Evolutionary conservation across 768 basidiomycete genomes (phyloP), one percentile per base, ranked within the genome.

Genomic region (Suillus sp.): DNA sequence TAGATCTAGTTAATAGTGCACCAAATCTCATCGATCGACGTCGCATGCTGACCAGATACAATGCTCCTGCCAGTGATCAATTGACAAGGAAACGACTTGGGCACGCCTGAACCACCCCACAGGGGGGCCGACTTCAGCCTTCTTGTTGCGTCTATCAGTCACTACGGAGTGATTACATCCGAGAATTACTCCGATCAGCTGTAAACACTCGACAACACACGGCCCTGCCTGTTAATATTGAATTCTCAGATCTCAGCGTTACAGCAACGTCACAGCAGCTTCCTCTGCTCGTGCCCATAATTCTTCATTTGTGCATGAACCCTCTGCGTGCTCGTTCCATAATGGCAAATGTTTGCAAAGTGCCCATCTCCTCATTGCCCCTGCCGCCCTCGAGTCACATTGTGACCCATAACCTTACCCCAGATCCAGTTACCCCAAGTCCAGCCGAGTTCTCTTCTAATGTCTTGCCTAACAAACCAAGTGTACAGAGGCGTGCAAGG

Each of bases 401-500:
- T 40, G 69, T 86, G 58, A 78, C 76, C 1, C 78, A 78, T 67
- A 79, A 80, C 66, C 78, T 85, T 82, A 89, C 83, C 0, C 83
- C 91, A 22, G 91, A 93, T 68, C 76, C 83, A 1, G 71, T 77
- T 48, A 84, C 86, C 0, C 81, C 86, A 6, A 80, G 81, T 8
- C 78, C 84, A 0, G 66, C 80, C n/a, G 74, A 69, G 0, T 91
- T 91, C 67, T 79, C 82, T 42, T 73, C 79, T 16, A 75, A 80
- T 20, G 75, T 86, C 11, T 81, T 89, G 60, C 72, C 69, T 8
- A 71, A 58, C 38, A 79, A 74, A 2, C 92, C 93, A 0, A 90
- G 86, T 70, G 65, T 88, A 25, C 91, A 91, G 72, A 85, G 91
- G 22, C 83, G 92, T 61, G 82, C 89, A 42, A 84, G 89, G 63